Conservation (phyloP, 768 basidiomycete species). For the Pulveroboletus sp. region DNA sequence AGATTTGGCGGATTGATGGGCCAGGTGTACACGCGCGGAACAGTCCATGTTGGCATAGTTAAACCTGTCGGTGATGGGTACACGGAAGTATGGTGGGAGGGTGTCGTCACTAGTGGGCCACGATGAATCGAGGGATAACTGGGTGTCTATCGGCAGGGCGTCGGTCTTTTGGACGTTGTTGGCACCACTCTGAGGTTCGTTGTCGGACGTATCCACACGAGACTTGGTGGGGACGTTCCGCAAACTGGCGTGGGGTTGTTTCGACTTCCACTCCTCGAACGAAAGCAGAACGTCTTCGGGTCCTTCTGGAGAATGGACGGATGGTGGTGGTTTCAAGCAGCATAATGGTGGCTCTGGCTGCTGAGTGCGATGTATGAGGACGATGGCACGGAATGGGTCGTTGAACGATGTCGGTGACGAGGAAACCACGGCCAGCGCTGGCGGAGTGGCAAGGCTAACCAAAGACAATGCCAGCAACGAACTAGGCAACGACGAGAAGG, state of each 20-base stretch:
- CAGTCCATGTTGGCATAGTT: slow-evolving; percentile 94
- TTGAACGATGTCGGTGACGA: slow-evolving; percentile 38
- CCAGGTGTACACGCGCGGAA: slow-evolving; percentile 83
- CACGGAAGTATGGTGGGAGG: slow-evolving; percentile 58
- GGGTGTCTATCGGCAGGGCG: slow-evolving; percentile 2
- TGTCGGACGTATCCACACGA: slow-evolving; percentile 5
- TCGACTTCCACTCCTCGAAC: slow-evolving; percentile 87
- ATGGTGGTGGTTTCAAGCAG: slow-evolving; percentile 53
- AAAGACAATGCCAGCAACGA: slow-evolving; percentile 31
- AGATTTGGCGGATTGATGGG: slow-evolving; percentile 79
- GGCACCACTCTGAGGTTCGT: neutral
- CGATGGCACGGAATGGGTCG: slow-evolving; percentile 60
- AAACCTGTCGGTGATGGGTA: slow-evolving; percentile 81
- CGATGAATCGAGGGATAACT: slow-evolving; percentile 11
- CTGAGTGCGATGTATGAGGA: slow-evolving; percentile 39
- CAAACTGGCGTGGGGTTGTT: slow-evolving; percentile 43
- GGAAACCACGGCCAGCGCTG: slow-evolving; percentile 29
- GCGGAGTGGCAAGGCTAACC: slow-evolving; percentile 30
- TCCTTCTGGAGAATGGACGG: slow-evolving; percentile 36
- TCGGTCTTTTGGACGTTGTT: slow-evolving; percentile 2
- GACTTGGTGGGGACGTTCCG: slow-evolving; percentile 20
- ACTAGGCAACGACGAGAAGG: slow-evolving; percentile 6
- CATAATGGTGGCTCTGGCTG: slow-evolving; percentile 58
- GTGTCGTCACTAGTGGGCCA: slow-evolving; percentile 16
- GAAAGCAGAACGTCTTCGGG: slow-evolving; percentile 65